Conservation (phyloP, 1,139 yeast species). For the Kodamaea sp. region DNA sequence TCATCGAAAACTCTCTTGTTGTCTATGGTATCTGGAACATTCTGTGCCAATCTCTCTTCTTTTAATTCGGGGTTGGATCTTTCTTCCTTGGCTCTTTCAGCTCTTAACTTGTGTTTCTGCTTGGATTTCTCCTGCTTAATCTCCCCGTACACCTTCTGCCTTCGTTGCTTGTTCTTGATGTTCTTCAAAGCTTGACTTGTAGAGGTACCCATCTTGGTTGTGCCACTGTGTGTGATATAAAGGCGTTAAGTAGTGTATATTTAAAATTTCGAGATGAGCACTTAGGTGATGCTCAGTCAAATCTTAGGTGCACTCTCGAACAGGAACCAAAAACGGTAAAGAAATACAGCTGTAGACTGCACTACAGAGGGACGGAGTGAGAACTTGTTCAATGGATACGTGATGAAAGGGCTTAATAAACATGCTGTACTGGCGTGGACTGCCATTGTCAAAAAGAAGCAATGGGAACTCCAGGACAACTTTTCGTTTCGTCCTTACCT, state of each 20-base stretch:
- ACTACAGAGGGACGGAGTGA: background rate
- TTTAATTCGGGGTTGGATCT: constrained; percentile 76
- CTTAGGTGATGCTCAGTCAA: background rate
- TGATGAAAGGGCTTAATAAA: background rate
- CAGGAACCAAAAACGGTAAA: too few relatives aligned
- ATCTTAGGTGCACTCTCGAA: background rate
- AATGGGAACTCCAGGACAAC: constrained; percentile 21
- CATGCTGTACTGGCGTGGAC: constrained; percentile 18
- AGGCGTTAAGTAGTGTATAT: too few relatives aligned
- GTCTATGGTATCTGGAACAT: constrained; percentile 87
- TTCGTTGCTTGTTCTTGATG: constrained; percentile 72
- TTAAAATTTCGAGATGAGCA: constrained; percentile 10
- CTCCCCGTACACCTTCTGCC: constrained; percentile 78
- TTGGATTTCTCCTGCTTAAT: constrained; percentile 75
- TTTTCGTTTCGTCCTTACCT: constrained; percentile 19
- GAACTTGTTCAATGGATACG: background rate
- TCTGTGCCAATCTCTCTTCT: constrained; percentile 74
- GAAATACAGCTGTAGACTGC: too few relatives aligned
- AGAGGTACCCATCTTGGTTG: constrained; percentile 13
- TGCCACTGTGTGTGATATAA: too few relatives aligned
- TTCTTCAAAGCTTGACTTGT: constrained; percentile 41
- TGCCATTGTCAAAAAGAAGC: constrained; percentile 14
- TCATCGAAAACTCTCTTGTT: constrained; percentile 88
- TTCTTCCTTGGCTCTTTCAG: constrained; percentile 81
- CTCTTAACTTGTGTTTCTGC: constrained; percentile 72